Conservation (phyloP, 305 asterid genomes). For the Fraxinus nigra region DNA sequence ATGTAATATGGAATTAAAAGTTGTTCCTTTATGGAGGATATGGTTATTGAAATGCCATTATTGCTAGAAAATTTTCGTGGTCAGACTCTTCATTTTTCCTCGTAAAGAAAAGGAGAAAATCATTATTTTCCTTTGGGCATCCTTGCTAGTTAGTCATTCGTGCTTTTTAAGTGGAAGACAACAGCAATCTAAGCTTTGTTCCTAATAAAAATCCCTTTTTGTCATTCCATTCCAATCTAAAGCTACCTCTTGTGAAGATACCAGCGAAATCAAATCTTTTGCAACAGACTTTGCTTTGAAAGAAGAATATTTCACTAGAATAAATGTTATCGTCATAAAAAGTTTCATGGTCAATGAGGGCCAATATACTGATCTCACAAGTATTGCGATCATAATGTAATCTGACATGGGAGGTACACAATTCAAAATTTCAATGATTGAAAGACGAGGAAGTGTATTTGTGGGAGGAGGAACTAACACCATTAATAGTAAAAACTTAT, state of each 20-base stretch:
- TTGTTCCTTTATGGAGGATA: neutral
- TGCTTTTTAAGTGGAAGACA: neutral
- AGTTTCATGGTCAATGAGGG: neutral
- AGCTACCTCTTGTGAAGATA: neutral
- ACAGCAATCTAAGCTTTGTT: neutral
- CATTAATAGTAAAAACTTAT: neutral
- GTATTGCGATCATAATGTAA: neutral
- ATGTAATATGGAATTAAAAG: neutral
- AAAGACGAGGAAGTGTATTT: neutral
- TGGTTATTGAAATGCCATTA: neutral
- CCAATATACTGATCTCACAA: neutral
- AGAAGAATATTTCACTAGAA: neutral
- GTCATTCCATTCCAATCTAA: neutral
- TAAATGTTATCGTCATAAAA: neutral
- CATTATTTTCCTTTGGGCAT: neutral
- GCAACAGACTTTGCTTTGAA: neutral
- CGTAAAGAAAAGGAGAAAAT: neutral
- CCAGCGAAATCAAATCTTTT: neutral
- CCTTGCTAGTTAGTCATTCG: neutral
- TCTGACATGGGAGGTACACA: neutral
- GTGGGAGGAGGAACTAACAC: neutral
- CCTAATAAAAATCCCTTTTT: neutral
- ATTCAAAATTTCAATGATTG: neutral
- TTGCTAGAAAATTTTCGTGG: neutral
- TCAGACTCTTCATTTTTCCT: neutral